Base-by-base conservation (phyloP, 306 rosid species). In the Purshia tridentata region DNA sequence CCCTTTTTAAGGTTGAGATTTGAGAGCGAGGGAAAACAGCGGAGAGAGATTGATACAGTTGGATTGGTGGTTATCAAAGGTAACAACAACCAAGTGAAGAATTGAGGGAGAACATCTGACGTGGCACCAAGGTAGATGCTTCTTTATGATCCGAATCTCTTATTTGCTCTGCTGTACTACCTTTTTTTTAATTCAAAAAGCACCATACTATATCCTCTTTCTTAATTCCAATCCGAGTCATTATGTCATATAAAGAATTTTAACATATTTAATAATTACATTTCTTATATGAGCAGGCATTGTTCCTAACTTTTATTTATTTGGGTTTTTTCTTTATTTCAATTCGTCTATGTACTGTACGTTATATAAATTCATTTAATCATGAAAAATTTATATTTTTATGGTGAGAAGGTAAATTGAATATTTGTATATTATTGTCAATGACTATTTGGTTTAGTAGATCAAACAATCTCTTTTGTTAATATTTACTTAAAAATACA, bases 121-220 rank as follows among this genome's bases (percentile, higher is more conserved):
- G 37, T n/a, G 60, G 9, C 72, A 47, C 2, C 39, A 49, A 15
- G 64, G 52, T 12, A 53, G 74, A 56, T 55, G 65, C 75, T 56
- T 40, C 13, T 58, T 44, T 3, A 16, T 55, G 65, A 55, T 70
- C 53, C 65, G 75, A 70, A 70, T 70, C 54, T 62, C 11, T 2
- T 39, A 51, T 8, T 29, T 29, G 35, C 35, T 29, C 35, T 29
- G 35, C 2, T 29, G 35, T 29, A 29, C 35, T 29, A 29, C 35
- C 35, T 29, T 29, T 29, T 29, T 29, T 29, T 29, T 1, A 29
- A 1, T 29, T 29, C 35, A 29, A 29, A 7, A 19, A 19, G 59
- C 59, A 54, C 35, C 35, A 54, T 54, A 9, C 29, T 9, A 12
- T 23, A 23, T 57, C 18, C 41, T 13, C 5, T 5, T 14, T 23